Percentiles rank a stretch among this genome's conserved stretches.
Evolutionary conservation across 257 asterid species (phyloP).

Genomic region (Buddleja alternifolia): DNA sequence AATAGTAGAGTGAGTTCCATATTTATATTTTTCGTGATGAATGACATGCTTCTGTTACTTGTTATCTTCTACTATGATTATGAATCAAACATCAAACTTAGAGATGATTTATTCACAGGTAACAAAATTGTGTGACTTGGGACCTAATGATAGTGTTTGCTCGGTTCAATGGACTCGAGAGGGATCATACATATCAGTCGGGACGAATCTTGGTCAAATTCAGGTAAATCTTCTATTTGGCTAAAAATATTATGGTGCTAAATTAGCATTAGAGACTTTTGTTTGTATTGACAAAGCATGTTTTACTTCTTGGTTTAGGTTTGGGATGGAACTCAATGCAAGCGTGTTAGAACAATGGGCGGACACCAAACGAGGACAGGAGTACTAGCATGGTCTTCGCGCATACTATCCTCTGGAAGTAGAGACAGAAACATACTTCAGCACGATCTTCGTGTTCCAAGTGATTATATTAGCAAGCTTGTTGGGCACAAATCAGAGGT

Average conservation of each 20-base stretch:
- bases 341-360: conserved; percentile 83
- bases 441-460: conserved; percentile 88
- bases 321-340: conserved; percentile 97
- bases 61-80: neutral
- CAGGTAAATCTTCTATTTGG: conserved; percentile 53
- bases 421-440: conserved; percentile 93
- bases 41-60: neutral
- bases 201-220: conserved; percentile 89
- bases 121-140: conserved; percentile 89
- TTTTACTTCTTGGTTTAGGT: conserved; percentile 45
- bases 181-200: conserved; percentile 89
- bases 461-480: conserved; percentile 80
- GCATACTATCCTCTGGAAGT: conserved; percentile 92
- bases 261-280: neutral
- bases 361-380: conserved; percentile 97
- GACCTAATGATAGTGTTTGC: conserved; percentile 84
- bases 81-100: conserved; percentile 11
- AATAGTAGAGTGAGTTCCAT: conserved; percentile 75
- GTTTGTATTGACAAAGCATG: neutral
- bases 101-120: conserved; percentile 48
- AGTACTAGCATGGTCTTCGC: conserved; percentile 86
- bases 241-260: neutral
- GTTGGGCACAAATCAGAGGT: conserved; percentile 97
- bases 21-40: neutral
- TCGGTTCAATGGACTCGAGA: conserved; percentile 97